Percentiles rank a stretch among this genome's conserved stretches.
Conservation (phyloP, 2,329 filamentous ascomycete genomes). For the Alternaria novae-zelandiae region DNA sequence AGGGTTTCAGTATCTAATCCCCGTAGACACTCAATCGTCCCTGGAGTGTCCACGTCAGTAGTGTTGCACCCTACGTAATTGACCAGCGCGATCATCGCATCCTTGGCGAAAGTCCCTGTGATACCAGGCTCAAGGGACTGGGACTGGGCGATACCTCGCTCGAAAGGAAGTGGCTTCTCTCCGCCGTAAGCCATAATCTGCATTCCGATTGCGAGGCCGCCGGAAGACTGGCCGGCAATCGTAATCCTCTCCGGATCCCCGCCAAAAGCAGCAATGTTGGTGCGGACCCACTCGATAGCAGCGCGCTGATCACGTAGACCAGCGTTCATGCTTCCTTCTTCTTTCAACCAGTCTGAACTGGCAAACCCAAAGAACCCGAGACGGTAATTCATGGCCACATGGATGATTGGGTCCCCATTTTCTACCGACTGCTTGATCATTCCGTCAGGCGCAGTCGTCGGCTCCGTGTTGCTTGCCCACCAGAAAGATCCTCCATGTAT, state of each 20-base stretch:
- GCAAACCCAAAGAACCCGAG: slow-evolving; percentile 51
- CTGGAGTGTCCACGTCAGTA: slow-evolving; percentile 47
- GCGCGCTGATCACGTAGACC: slow-evolving; percentile 49
- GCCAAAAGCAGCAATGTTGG: slow-evolving; percentile 46
- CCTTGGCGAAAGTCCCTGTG: slow-evolving; percentile 54
- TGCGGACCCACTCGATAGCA: slow-evolving; percentile 49
- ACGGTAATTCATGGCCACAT: slow-evolving; percentile 47
- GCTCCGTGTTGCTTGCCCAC: slow-evolving; percentile 41
- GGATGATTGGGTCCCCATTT: slow-evolving; percentile 50
- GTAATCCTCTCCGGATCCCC: slow-evolving; percentile 47
- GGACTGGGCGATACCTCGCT: slow-evolving; percentile 49
- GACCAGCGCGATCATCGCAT: slow-evolving; percentile 55
- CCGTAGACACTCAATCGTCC: slow-evolving; percentile 58
- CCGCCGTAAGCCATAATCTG: slow-evolving; percentile 46
- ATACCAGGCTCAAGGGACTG: slow-evolving; percentile 60
- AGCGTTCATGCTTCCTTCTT: slow-evolving; percentile 45
- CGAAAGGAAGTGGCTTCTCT: slow-evolving; percentile 35
- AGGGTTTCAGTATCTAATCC: slow-evolving; percentile 52
- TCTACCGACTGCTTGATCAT: slow-evolving; percentile 55
- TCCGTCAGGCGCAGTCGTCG: slow-evolving; percentile 52
- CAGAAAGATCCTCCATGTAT: slow-evolving; percentile 60
- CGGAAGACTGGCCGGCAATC: slow-evolving; percentile 50
- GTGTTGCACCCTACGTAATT: slow-evolving; percentile 54
- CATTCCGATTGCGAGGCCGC: slow-evolving; percentile 39
- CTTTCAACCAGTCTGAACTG: slow-evolving; percentile 39